Evolutionary conservation across 139 green algal genomes (phyloP).

Genomic region (Chlamydomonas schloesseri): DNA sequence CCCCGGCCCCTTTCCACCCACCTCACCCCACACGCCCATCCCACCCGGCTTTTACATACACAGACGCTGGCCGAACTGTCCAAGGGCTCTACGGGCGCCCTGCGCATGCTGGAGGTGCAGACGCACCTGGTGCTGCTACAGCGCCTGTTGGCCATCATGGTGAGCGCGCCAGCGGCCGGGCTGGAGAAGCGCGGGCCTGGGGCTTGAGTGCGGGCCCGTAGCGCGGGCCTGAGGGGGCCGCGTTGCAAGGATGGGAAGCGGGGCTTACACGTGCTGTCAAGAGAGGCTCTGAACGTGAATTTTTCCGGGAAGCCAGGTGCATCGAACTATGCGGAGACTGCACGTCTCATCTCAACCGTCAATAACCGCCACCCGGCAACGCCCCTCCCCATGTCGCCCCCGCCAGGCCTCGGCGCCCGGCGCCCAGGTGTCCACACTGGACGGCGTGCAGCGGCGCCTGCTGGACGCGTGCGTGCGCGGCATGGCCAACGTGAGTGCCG

Average conservation of each 20-base stretch:
- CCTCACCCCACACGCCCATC: no score
- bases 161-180: neutral
- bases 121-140: slow-evolving; percentile 29
- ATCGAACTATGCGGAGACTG: no score
- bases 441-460: neutral
- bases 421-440: neutral
- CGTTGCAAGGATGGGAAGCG: neutral
- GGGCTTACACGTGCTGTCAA: no score
- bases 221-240: neutral
- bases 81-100: neutral
- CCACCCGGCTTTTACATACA: neutral
- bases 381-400: no score
- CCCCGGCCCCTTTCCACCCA: neutral
- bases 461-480: slow-evolving; percentile 10
- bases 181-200: neutral
- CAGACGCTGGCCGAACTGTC: slow-evolving; percentile 12
- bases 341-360: no score
- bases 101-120: neutral
- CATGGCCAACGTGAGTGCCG: neutral
- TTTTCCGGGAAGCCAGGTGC: no score
- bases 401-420: neutral
- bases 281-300: no score
- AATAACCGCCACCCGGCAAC: neutral
- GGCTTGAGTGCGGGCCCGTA: neutral
- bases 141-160: slow-evolving; percentile 17